Evolutionary conservation across 441 rosid genomes (phyloP).

Genomic region (Raphanus hybrid): DNA sequence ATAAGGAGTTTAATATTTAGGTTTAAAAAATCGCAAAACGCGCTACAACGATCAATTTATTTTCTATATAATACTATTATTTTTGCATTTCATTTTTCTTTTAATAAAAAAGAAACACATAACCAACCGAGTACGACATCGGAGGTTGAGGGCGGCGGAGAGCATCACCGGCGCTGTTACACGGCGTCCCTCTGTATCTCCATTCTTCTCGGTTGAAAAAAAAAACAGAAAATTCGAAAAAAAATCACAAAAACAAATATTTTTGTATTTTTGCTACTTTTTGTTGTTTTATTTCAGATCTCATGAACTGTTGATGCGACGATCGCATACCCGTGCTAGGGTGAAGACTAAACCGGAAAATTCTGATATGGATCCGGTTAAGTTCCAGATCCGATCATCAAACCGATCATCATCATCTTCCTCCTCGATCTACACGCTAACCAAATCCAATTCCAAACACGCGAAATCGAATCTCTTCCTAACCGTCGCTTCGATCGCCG

Average conservation of each 20-base stretch:
- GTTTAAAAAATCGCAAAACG: slow-evolving; percentile 1
- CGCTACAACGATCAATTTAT: slow-evolving; percentile 10
- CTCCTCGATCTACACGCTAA: slow-evolving; percentile 30
- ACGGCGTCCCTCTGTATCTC: slow-evolving; percentile 43
- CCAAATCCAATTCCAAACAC: slow-evolving; percentile 46
- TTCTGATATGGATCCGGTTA: slow-evolving; percentile 64
- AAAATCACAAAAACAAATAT: background rate
- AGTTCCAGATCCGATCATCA: slow-evolving; percentile 59
- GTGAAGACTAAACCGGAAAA: slow-evolving; percentile 42
- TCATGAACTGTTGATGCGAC: slow-evolving; percentile 77
- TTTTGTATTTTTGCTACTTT: background rate
- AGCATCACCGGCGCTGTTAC: slow-evolving; percentile 37
- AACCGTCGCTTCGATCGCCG: slow-evolving; percentile 35
- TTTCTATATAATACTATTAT: slow-evolving; percentile 1
- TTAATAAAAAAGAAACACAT: background rate
- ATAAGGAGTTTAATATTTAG: background rate
- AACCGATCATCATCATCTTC: slow-evolving; percentile 51
- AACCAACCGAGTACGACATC: slow-evolving; percentile 33
- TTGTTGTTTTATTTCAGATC: slow-evolving; percentile 11
- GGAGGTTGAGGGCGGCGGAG: slow-evolving; percentile 44
- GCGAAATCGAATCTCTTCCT: slow-evolving; percentile 47
- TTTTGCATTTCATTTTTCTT: slow-evolving; percentile 13
- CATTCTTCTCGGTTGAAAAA: slow-evolving; percentile 29
- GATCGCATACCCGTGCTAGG: slow-evolving; percentile 69
- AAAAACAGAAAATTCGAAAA: slow-evolving; percentile 16